Base-by-base conservation (phyloP, 2,329 filamentous ascomycete genomes). In the Orbilia blumenaviensis region DNA sequence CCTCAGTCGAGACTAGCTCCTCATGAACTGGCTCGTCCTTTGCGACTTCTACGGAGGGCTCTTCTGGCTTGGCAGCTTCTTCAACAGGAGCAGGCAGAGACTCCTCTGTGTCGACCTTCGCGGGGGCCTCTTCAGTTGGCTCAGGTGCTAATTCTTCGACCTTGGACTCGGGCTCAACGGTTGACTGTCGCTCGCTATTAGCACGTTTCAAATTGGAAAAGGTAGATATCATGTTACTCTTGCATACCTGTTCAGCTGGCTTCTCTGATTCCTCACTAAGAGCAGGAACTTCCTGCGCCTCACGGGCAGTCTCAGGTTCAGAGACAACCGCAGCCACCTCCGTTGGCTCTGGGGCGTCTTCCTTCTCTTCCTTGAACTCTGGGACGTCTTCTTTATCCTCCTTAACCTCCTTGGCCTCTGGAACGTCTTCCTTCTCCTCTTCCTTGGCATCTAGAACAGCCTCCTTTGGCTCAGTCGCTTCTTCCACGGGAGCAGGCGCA, bases 221-320 rank as follows among this genome's bases (percentile, higher is more conserved):
- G n/a, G 14, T 62, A 10, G 23, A 38, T 14, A 41, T 46, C 21
- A 16, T 4, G 3, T 9, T 46, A n/a, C 10, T 38, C 16, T 44
- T 18, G 32, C 52, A 44, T 66, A 74, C 69, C 61, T 74, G 42
- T 23, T 74, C 68, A 36, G 21, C 21, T 29, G 7, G 12, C 18
- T 36, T 23, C 34, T 60, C 41, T 16, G 52, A 44, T 12, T 74
- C 69, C 23, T 74, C 69, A 8, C 4, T 34, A 8, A 18, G 14
- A 29, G 54, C 18, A 44, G 52, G 29, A 2, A 3, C 25, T 54
- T 73, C 68, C 46, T 52, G 50, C 8, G 42, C 42, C 46, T 61
- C 69, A 34, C 18, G 12, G 12, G 32, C 8, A 6, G 12, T n/a
- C 18, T 64, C 60, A n/a, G 48, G 68, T 12, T 73, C 61, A 8